These are phyloP conservation scores for Phytophthora fragariae DNA, from an alignment of 352 stramenopile genomes.

Conservation along the genomic window DNA sequence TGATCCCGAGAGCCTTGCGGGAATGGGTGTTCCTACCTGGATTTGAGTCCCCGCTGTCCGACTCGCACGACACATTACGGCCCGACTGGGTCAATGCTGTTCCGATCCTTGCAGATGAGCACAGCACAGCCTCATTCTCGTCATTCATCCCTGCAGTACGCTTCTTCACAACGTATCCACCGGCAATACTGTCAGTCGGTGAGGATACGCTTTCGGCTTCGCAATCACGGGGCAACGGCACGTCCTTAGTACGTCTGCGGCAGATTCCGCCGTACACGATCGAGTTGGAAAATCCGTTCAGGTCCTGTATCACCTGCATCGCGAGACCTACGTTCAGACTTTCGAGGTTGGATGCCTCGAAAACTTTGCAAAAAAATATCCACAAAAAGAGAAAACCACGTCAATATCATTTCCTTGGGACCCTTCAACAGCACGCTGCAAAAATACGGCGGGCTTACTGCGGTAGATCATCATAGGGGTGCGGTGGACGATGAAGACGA, in stretches of 20 bases:
- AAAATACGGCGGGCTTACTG: conserved; percentile 39
- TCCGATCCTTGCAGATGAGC: conserved; percentile 23
- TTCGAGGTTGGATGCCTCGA: conserved; percentile 47
- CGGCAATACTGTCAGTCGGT: conserved; percentile 44
- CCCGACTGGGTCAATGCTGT: conserved; percentile 29
- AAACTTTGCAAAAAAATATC: conserved; percentile 34
- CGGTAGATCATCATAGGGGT: conserved; percentile 80
- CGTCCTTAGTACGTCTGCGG: conserved; percentile 32
- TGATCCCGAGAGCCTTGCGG: conserved; percentile 14
- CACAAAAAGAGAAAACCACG: background rate
- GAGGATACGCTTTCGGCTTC: conserved; percentile 59
- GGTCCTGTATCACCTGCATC: conserved; percentile 68
- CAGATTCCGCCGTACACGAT: conserved; percentile 79
- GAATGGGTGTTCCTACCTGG: conserved; percentile 14
- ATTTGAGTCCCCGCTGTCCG: conserved; percentile 33
- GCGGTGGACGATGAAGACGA: conserved; percentile 74
- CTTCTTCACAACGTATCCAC: conserved; percentile 41
- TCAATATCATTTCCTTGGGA: conserved; percentile 10
- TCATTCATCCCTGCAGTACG: conserved; percentile 19
- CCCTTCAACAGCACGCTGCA: background rate
- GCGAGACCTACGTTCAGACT: conserved; percentile 52
- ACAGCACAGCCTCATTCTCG: conserved; percentile 31
- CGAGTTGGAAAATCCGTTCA: conserved; percentile 78
- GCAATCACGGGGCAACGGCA: conserved; percentile 32
- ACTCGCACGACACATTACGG: conserved; percentile 35